Evolutionary conservation across 164 flowering plant species (phyloP).

Genomic region (Annona cherimola): DNA sequence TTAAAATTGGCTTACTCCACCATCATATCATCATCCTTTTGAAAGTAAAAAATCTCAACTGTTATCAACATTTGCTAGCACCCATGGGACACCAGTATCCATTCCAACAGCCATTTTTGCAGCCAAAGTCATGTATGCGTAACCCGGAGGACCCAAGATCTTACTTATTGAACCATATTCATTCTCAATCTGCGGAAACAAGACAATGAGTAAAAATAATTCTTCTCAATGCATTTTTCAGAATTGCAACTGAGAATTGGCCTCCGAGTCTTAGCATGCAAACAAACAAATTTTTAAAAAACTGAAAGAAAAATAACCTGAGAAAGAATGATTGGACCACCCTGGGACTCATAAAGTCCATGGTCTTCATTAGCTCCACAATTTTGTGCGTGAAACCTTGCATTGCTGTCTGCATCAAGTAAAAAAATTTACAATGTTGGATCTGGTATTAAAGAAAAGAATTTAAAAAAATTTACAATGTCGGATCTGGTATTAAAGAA

Average conservation of each 20-base stretch:
- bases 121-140: slow-evolving; percentile 59
- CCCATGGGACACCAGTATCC: slow-evolving; percentile 62
- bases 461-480: no score
- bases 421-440: background rate
- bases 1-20: no score
- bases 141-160: slow-evolving; percentile 51
- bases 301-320: slow-evolving; percentile 38
- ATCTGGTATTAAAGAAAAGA: no score
- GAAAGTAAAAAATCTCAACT: no score
- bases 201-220: background rate
- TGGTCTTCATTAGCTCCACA: slow-evolving; percentile 65
- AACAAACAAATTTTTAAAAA: no score
- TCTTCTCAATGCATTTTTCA: no score
- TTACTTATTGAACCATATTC: slow-evolving; percentile 48
- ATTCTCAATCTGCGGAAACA: slow-evolving; percentile 52
- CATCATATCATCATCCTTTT: no score
- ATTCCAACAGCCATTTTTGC: slow-evolving; percentile 61
- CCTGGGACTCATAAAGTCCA: slow-evolving; percentile 59
- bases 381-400: slow-evolving; percentile 67
- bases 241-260: background rate
- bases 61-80: no score
- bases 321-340: slow-evolving; percentile 77
- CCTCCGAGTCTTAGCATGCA: no score
- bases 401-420: slow-evolving; percentile 55
- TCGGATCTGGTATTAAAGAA: background rate